phyloP scores from a whole-genome alignment of 1,284 basidiomycete genomes.

The Uromyces viciae-fabae region DNA sequence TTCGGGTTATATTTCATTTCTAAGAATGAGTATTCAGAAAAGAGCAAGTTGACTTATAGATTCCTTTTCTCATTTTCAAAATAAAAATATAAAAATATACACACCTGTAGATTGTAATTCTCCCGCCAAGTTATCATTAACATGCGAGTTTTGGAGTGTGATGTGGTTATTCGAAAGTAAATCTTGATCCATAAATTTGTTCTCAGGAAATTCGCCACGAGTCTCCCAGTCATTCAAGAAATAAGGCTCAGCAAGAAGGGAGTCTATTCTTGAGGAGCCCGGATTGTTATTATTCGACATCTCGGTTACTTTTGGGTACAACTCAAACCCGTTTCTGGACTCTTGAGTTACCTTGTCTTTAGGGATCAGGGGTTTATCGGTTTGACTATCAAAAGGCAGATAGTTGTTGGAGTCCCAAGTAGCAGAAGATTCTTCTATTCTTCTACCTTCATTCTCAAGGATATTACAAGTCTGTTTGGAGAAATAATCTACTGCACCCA shows the following conservation, averaged over 20 bases:
- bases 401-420: constrained; percentile 7
- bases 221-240: neutral
- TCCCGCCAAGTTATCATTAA: neutral
- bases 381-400: neutral
- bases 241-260: neutral
- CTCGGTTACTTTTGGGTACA: too few species aligned
- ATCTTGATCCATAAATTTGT: neutral
- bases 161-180: neutral
- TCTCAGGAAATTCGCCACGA: neutral
- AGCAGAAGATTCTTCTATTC: neutral
- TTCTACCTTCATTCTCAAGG: neutral
- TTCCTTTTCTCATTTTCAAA: too few species aligned
- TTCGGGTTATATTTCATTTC: too few species aligned
- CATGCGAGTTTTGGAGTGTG: neutral
- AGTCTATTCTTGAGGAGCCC: constrained; percentile 3
- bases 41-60: too few species aligned
- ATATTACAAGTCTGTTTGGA: constrained; percentile 10
- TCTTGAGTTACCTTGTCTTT: too few species aligned
- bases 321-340: too few species aligned
- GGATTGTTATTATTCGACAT: neutral
- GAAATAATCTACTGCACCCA: constrained; percentile 26
- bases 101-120: neutral
- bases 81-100: too few species aligned
- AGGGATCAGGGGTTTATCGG: neutral
- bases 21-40: too few species aligned